Evolutionary conservation across 2,329 filamentous ascomycete species (phyloP), one percentile per base, ranked within the genome.

Genomic region (Aspergillus alliaceus): DNA sequence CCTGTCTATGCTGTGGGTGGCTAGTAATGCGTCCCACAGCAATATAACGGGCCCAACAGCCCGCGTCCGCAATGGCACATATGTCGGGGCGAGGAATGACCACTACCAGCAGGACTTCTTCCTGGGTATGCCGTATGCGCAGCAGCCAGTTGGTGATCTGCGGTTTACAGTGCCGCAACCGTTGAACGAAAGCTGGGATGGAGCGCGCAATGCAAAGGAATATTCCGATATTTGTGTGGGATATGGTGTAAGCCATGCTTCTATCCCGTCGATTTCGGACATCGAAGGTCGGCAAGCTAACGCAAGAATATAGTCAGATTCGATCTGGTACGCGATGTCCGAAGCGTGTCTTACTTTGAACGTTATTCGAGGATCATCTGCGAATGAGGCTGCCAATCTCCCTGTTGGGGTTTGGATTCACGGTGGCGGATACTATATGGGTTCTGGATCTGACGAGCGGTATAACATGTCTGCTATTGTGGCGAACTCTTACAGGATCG

Each of bases 291-390:
- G 31, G 32, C 35, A 47, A 34, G 42, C 31, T 52, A 47, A 24
- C 48, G 42, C 31, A n/a, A 9, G 8, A 6, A 29, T 27, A 31
- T 56, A 72, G 72, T 62, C 68, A 7, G 69, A 70, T 50, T 71
- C 59, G 60, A 78, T 67, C 58, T 74, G 59, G 70, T 75, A 67
- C 75, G 11, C 64, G 5, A 63, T 62, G 37, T 70, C 66, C 4
- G 86, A 88, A 64, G 82, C 87, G 64, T 88, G 86, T 59, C 75
- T 88, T 4, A 85, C 83, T 44, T 72, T 88, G 59, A 88, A 87
- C 62, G 78, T 89, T 7, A 74, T 88, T 25, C 79, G 85, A 3
- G 79, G 80, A 6, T 66, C 72, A 58, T 63, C 65, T 24, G 72
- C 79, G 4, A 67, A 74, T 8, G 59, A 69, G 31, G 63, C 66